Conservation (phyloP, 768 basidiomycete genomes). For the Pulveroboletus sp. region DNA sequence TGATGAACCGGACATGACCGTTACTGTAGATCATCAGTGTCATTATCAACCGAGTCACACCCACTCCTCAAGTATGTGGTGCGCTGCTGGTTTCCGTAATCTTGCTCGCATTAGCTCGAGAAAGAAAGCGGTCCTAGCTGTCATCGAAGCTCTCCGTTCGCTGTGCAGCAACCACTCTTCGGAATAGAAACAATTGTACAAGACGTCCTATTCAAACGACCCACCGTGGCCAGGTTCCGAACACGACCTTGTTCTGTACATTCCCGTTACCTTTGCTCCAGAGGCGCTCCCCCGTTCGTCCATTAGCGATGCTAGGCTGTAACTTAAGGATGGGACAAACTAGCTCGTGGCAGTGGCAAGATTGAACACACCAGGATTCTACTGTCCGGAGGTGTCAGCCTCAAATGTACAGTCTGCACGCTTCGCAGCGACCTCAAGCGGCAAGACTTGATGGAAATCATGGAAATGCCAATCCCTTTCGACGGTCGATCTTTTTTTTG, state of each 20-base stretch:
- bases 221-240: neutral
- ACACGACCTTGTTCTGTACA: neutral
- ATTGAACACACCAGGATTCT: neutral
- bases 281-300: neutral
- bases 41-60: neutral
- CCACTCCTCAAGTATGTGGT: neutral
- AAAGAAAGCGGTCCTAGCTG: neutral
- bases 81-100: neutral
- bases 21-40: neutral
- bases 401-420: no score
- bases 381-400: neutral
- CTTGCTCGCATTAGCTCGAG: neutral
- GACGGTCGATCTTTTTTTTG: neutral
- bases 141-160: neutral
- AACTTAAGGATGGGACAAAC: neutral
- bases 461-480: no score
- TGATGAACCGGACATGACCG: neutral
- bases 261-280: neutral
- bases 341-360: neutral
- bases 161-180: neutral
- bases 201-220: neutral
- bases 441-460: no score
- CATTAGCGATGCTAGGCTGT: neutral
- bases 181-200: neutral
- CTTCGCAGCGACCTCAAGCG: no score